Conservation (phyloP, 495 filamentous ascomycete species). For the Paragyromitra xinjiangensis region DNA sequence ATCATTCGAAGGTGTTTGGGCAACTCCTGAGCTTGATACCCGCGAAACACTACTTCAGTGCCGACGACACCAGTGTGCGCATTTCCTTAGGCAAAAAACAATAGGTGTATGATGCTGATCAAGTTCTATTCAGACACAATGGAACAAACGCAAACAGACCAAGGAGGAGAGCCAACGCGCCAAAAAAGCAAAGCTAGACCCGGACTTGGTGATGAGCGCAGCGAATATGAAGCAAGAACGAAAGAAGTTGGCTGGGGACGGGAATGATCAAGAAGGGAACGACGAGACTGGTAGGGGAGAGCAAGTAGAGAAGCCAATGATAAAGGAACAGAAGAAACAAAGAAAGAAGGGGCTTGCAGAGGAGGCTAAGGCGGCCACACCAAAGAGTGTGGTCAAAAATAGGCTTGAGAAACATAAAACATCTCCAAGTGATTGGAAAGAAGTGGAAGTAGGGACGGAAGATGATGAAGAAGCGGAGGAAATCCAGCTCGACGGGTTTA, state of each 20-base stretch:
- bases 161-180: conserved; percentile 81
- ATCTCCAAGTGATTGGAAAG: background rate
- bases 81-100: conserved; percentile 21
- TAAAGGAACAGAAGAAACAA: conserved; percentile 25
- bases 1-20: conserved; percentile 85
- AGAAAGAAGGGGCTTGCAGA: conserved; percentile 19
- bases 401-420: conserved; percentile 8
- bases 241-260: conserved; percentile 59
- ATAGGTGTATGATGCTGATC: conserved; percentile 4
- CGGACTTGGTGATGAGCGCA: conserved; percentile 56
- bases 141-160: conserved; percentile 79
- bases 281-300: background rate
- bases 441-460: conserved; percentile 4
- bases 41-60: conserved; percentile 87
- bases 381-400: background rate
- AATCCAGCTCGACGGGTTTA: conserved; percentile 55
- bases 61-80: conserved; percentile 40
- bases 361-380: background rate
- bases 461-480: conserved; percentile 37
- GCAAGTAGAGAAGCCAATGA: background rate
- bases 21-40: conserved; percentile 91
- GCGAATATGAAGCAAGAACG: conserved; percentile 63
- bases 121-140: conserved; percentile 70
- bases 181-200: conserved; percentile 85
- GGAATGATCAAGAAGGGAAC: conserved; percentile 43